phyloP scores from a whole-genome alignment of 2,329 filamentous ascomycete genomes.

The Arthrinium phaeospermum region DNA sequence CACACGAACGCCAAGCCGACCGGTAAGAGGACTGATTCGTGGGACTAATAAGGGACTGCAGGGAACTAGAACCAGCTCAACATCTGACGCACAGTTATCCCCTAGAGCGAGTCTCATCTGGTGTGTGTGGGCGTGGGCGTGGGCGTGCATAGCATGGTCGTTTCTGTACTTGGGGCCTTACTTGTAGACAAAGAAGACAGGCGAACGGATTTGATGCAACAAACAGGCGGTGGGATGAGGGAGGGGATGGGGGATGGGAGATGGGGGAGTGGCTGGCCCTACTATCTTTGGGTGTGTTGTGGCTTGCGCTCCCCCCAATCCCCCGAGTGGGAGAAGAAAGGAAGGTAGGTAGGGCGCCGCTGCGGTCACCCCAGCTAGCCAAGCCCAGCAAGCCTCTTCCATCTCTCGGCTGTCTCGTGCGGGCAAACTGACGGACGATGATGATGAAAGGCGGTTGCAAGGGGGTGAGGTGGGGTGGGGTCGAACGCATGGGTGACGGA shows the following conservation, averaged over 20 bases:
- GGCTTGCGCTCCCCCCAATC: not conserved
- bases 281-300: constrained; percentile 2
- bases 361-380: not conserved
- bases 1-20: constrained; percentile 21
- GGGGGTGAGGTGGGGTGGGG: constrained; percentile 2
- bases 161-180: not conserved
- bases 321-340: not conserved
- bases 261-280: not conserved
- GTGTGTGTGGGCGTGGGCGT: constrained; percentile 5
- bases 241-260: not conserved
- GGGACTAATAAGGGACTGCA: constrained; percentile 20
- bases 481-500: constrained; percentile 26
- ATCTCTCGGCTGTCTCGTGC: constrained; percentile 19
- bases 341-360: constrained; percentile 13
- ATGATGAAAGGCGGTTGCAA: constrained; percentile 28
- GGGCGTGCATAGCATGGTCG: not conserved
- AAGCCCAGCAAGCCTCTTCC: constrained; percentile 19
- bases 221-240: constrained; percentile 12
- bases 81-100: constrained; percentile 24
- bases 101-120: constrained; percentile 22
- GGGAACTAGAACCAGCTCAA: constrained; percentile 21
- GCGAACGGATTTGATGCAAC: not conserved
- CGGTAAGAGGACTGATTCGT: constrained; percentile 25
- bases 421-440: constrained; percentile 17
- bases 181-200: not conserved